phyloP scores from a whole-genome alignment of 2,329 filamentous ascomycete genomes.

The Venturia effusa region DNA sequence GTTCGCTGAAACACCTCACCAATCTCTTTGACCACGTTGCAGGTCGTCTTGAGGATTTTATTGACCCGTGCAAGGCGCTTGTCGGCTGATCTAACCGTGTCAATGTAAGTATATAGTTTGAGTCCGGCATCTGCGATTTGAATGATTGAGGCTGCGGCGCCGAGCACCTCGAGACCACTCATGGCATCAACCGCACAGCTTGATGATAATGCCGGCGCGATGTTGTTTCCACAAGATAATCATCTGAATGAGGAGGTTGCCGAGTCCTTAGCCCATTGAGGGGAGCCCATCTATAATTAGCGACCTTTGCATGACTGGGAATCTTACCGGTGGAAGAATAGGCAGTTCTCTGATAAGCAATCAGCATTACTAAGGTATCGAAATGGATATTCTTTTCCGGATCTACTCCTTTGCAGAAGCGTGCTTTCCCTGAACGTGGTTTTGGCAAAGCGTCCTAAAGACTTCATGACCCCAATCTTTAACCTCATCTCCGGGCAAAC shows the following conservation, averaged over 20 bases:
- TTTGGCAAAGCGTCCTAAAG: background rate
- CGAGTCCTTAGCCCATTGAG: background rate
- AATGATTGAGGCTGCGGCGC: background rate
- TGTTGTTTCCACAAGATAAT: too few relatives aligned
- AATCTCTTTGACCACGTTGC: background rate
- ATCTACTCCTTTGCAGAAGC: too few relatives aligned
- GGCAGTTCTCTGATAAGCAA: background rate
- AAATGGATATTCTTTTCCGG: too few relatives aligned
- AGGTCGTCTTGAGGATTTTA: background rate
- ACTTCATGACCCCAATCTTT: background rate
- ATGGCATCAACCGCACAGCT: background rate
- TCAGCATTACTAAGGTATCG: background rate
- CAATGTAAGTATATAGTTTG: background rate
- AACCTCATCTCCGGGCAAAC: background rate
- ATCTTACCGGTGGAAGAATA: too few relatives aligned
- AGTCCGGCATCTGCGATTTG: background rate
- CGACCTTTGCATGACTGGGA: background rate
- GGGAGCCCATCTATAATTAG: background rate
- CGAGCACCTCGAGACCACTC: slow-evolving; percentile 1
- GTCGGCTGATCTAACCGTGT: background rate
- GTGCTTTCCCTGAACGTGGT: background rate
- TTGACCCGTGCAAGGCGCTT: background rate
- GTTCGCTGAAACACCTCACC: background rate
- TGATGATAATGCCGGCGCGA: too few relatives aligned
- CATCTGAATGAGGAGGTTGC: too few relatives aligned